Conservation (phyloP, 768 basidiomycete species). For the Lactifluus volemus region DNA sequence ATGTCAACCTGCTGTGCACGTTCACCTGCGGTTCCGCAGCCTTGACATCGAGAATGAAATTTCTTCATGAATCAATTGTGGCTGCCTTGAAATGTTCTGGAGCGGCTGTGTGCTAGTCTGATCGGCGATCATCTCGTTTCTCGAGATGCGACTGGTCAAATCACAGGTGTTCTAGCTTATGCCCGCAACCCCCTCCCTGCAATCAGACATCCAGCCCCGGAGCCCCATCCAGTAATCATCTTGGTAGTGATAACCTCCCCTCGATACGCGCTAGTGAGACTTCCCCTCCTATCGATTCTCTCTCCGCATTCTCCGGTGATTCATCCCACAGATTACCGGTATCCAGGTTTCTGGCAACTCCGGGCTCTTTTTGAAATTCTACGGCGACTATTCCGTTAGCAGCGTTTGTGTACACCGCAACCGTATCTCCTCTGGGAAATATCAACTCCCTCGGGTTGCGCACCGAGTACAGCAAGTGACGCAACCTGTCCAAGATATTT, state of each 20-base stretch:
- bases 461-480: neutral
- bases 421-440: neutral
- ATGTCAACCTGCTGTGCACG: neutral
- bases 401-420: neutral
- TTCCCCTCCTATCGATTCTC: neutral
- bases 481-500: neutral
- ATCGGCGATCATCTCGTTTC: constrained; percentile 6
- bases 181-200: neutral
- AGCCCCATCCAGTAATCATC: no score
- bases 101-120: constrained; percentile 1
- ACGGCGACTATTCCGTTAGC: neutral
- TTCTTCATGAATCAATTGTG: neutral
- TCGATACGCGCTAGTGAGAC: neutral
- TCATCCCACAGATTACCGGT: neutral
- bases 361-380: neutral
- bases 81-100: neutral
- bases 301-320: neutral
- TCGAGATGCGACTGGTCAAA: neutral
- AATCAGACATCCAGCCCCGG: neutral
- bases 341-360: neutral
- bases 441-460: neutral
- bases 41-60: neutral
- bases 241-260: neutral
- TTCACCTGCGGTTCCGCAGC: neutral
- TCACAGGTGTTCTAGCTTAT: neutral